phyloP scores from a whole-genome alignment of 257 asterid species.

The Thymus mandschuricus region DNA sequence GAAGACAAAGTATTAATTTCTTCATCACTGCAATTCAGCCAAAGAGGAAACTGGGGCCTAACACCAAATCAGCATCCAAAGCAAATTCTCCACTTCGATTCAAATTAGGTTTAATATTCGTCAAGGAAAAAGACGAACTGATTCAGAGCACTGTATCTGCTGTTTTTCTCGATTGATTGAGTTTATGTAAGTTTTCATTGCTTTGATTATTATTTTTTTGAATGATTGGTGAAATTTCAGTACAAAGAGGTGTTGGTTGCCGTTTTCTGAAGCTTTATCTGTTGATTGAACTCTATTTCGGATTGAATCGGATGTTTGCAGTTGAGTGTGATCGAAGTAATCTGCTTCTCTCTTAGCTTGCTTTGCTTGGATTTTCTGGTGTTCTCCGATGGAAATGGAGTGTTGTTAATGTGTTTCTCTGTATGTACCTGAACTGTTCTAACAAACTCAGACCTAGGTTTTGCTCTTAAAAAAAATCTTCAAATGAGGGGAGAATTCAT shows the following conservation, averaged over 20 bases:
- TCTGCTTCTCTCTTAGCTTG: constrained; percentile 16
- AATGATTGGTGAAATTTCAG: constrained; percentile 13
- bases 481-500: not conserved
- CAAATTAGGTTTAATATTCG: no score
- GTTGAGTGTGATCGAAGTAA: constrained; percentile 3
- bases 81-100: not conserved
- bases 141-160: constrained; percentile 15
- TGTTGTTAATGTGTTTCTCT: constrained; percentile 13
- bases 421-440: not conserved
- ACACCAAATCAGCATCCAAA: constrained; percentile 29
- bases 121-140: not conserved
- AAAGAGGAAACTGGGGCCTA: constrained; percentile 12
- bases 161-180: constrained; percentile 9
- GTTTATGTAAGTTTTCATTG: constrained; percentile 30
- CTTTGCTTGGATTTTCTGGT: constrained; percentile 10
- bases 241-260: not conserved
- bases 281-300: constrained; percentile 9
- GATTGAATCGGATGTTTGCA: constrained; percentile 14
- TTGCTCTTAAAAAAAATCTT: not conserved
- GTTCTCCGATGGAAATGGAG: not conserved
- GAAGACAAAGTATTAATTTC: not conserved
- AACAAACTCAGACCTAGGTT: not conserved
- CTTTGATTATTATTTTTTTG: not conserved
- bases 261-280: not conserved
- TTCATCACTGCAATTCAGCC: not conserved